A percentile compares a stretch with the other conserved stretches of the same genome.
Evolutionary conservation across 495 filamentous ascomycete genomes (phyloP).

Genomic region (Parmelia sp.): DNA sequence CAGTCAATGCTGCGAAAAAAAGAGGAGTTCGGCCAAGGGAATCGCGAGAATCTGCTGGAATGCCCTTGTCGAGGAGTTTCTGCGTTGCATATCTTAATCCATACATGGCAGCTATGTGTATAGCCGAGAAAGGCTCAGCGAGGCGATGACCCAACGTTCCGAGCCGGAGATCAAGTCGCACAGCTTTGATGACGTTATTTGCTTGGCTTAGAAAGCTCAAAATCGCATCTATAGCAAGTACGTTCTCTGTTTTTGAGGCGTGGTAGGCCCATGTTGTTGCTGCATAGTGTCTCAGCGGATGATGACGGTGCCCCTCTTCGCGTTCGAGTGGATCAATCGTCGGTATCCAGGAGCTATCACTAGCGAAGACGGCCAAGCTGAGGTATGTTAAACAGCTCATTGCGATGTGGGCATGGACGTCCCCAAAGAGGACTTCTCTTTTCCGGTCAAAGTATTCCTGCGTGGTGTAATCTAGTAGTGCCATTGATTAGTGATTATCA

Average conservation of each 20-base stretch:
- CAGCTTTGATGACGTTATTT: neutral
- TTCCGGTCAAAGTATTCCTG: constrained; percentile 6
- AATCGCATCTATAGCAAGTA: neutral
- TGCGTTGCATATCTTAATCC: neutral
- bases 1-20: neutral
- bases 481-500: neutral
- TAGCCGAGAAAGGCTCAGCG: neutral
- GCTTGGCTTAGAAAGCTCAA: neutral
- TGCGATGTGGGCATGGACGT: neutral
- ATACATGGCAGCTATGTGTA: neutral
- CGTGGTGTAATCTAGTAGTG: neutral
- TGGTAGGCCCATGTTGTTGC: neutral
- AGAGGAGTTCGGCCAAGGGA: neutral
- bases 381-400: constrained; percentile 1
- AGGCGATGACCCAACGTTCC: neutral
- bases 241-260: neutral
- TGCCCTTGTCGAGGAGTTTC: neutral
- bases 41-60: neutral
- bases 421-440: neutral
- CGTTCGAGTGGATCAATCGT: no score
- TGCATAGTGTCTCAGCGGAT: neutral
- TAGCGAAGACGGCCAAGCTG: neutral
- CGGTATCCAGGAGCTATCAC: neutral
- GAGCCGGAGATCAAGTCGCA: neutral
- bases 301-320: neutral